Conservation (phyloP, 192 early-diverging fungal genomes). For the Coemansia sp. region DNA sequence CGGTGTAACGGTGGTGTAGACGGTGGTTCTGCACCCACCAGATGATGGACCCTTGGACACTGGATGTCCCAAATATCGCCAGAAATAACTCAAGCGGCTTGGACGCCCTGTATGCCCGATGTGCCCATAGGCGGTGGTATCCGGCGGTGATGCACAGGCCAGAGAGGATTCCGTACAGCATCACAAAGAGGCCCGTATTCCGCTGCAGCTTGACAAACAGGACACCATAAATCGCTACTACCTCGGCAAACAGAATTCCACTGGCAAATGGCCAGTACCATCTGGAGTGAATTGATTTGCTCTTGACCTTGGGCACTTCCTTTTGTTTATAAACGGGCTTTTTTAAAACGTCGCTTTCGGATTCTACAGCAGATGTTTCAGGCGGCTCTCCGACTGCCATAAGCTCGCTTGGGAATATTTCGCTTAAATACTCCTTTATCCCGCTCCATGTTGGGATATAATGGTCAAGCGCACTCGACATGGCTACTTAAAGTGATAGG, state of each 20-base stretch:
- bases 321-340: conserved; percentile 47
- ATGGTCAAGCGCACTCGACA: conserved; percentile 29
- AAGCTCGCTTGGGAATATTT: conserved; percentile 48
- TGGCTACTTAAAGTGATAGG: not conserved
- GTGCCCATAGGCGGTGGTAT: conserved; percentile 81
- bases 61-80: conserved; percentile 63
- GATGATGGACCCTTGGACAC: conserved; percentile 76
- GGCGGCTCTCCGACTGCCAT: conserved; percentile 45
- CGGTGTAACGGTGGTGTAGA: conserved; percentile 83
- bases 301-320: conserved; percentile 32
- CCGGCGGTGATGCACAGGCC: conserved; percentile 89
- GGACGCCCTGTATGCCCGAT: conserved; percentile 70
- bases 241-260: conserved; percentile 56
- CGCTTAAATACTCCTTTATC: conserved; percentile 24
- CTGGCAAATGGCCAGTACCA: conserved; percentile 55
- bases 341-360: conserved; percentile 17
- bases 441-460: conserved; percentile 46
- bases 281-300: conserved; percentile 38
- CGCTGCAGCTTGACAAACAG: conserved; percentile 72
- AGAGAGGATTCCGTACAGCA: conserved; percentile 67
- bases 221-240: conserved; percentile 74
- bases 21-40: conserved; percentile 88
- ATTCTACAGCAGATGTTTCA: conserved; percentile 30
- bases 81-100: conserved; percentile 58
- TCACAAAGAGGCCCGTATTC: conserved; percentile 52